phyloP scores from a whole-genome alignment of 805 yeast species.

The Suhomyces kilbournensis region DNA sequence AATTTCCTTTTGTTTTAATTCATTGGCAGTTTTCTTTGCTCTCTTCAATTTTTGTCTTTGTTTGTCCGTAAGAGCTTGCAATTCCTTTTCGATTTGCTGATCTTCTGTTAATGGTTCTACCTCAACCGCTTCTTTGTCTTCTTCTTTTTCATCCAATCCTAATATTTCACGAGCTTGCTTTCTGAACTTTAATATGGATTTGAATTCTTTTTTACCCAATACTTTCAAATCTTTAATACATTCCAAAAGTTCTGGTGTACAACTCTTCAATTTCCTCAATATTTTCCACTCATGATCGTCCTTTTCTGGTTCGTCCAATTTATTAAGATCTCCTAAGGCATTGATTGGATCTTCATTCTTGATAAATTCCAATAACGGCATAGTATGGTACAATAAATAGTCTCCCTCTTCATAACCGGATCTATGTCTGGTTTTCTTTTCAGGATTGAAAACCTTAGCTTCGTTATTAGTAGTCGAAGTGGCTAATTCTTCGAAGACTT shows the following conservation, averaged over 20 bases:
- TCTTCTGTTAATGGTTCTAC: conserved; percentile 79
- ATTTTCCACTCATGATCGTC: conserved; percentile 69
- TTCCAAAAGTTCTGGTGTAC: conserved; percentile 74
- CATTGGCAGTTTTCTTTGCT: conserved; percentile 80
- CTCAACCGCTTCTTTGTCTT: conserved; percentile 51
- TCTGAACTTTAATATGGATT: conserved; percentile 82
- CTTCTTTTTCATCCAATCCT: conserved; percentile 62
- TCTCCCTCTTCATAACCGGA: conserved; percentile 98
- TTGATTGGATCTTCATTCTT: conserved; percentile 80
- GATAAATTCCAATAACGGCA: conserved; percentile 78
- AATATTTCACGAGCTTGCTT: conserved; percentile 75
- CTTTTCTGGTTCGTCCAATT: conserved; percentile 55
- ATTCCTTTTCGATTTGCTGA: conserved; percentile 82
- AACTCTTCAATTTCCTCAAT: conserved; percentile 67
- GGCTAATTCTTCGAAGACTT: conserved; percentile 89
- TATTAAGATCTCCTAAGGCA: conserved; percentile 69
- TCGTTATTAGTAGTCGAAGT: conserved; percentile 68
- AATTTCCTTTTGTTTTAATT: conserved; percentile 81
- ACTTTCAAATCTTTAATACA: conserved; percentile 91
- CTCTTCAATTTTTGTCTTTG: conserved; percentile 70
- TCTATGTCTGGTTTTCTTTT: conserved; percentile 83
- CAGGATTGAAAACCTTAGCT: conserved; percentile 93
- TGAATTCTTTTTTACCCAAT: conserved; percentile 91
- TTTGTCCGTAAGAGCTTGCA: conserved; percentile 67
- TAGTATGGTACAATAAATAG: conserved; percentile 62